phyloP scores from a whole-genome alignment of 805 yeast genomes.

The Hanseniaspora thailandica region DNA sequence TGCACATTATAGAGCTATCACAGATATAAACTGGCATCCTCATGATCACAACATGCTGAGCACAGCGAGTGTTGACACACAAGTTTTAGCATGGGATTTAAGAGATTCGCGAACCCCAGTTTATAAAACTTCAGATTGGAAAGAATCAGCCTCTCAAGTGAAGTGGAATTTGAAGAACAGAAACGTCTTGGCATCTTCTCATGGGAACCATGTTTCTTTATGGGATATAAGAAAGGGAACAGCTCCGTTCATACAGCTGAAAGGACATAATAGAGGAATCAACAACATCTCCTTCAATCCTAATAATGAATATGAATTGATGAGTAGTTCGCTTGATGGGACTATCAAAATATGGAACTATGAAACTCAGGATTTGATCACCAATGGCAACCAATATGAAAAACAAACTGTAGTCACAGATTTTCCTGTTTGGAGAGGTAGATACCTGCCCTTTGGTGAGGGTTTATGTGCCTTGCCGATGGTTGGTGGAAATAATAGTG shows the following conservation, averaged over 20 bases:
- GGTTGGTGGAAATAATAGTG: constrained; percentile 60
- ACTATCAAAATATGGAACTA: constrained; percentile 77
- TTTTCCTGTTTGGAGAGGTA: constrained; percentile 81
- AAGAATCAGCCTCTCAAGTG: constrained; percentile 88
- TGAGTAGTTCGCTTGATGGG: constrained; percentile 79
- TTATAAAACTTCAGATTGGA: constrained; percentile 80
- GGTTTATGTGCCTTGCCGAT: constrained; percentile 85
- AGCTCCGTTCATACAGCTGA: constrained; percentile 51
- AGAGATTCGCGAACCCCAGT: constrained; percentile 66
- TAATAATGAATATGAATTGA: constrained; percentile 44
- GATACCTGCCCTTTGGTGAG: constrained; percentile 79
- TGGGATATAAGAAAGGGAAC: constrained; percentile 89
- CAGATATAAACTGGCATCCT: constrained; percentile 90
- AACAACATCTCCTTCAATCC: constrained; percentile 80
- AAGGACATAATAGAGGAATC: constrained; percentile 75
- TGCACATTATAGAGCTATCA: constrained; percentile 83
- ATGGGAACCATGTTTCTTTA: constrained; percentile 63
- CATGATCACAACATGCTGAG: constrained; percentile 76
- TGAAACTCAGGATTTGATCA: constrained; percentile 32
- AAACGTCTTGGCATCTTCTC: constrained; percentile 71
- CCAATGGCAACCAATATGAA: constrained; percentile 26
- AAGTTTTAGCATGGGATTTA: constrained; percentile 82
- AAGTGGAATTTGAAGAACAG: constrained; percentile 80
- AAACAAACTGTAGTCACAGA: constrained; percentile 49
- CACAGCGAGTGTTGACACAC: constrained; percentile 86